Conservation (phyloP, 140 eudicot genomes). For the Bidens hawaiensis region DNA sequence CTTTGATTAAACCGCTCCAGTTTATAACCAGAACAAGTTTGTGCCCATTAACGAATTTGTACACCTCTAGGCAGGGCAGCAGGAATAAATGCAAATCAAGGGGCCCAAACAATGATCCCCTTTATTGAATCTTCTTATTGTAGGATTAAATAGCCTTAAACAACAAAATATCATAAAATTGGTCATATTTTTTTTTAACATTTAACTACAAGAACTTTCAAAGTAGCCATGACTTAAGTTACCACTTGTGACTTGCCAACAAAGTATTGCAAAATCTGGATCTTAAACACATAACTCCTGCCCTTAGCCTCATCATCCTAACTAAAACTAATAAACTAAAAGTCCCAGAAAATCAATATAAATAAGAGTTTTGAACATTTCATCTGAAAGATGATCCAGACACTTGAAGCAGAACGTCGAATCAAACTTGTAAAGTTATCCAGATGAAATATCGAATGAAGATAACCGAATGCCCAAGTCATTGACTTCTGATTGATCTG, state of each 20-base stretch:
- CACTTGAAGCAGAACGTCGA: neutral
- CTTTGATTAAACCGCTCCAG: too few species aligned
- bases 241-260: neutral
- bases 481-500: neutral
- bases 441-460: neutral
- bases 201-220: neutral
- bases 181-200: too few species aligned
- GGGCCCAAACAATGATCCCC: too few species aligned
- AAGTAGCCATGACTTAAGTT: neutral
- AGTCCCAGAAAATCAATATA: neutral
- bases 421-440: neutral
- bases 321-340: too few species aligned
- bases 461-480: neutral
- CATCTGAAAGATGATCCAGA: neutral
- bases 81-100: too few species aligned
- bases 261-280: neutral
- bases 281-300: neutral
- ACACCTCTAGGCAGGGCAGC: too few species aligned
- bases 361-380: neutral
- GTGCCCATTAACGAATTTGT: too few species aligned
- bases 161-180: too few species aligned
- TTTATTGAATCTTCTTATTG: too few species aligned
- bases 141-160: too few species aligned
- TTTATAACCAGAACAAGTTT: too few species aligned
- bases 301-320: neutral